A percentile compares a stretch with the other conserved stretches of the same genome.
phyloP scores from a whole-genome alignment of 164 flowering plant species.

The Protea cynaroides region DNA sequence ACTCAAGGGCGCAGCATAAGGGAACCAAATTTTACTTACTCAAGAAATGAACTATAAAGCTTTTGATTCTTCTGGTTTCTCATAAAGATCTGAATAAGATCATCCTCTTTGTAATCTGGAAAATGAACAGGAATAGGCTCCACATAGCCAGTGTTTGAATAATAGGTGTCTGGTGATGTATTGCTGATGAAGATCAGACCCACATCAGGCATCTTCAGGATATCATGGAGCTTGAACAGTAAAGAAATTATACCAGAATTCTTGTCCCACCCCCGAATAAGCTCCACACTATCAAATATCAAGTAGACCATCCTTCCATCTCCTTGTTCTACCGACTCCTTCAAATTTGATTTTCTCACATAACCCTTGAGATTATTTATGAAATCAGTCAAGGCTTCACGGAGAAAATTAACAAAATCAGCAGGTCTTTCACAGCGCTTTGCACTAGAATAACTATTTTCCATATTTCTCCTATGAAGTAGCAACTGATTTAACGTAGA shows the following conservation, averaged over 20 bases:
- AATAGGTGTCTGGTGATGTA: conserved; percentile 61
- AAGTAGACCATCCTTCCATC: conserved; percentile 73
- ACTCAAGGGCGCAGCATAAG: neutral
- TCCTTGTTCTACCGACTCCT: conserved; percentile 22
- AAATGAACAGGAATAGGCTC: conserved; percentile 69
- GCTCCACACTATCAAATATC: conserved; percentile 78
- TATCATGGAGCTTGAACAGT: conserved; percentile 53
- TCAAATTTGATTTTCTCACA: conserved; percentile 24
- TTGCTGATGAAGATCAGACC: conserved; percentile 76
- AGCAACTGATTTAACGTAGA: conserved; percentile 65
- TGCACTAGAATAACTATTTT: conserved; percentile 61
- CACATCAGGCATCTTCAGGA: conserved; percentile 75
- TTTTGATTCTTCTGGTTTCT: conserved; percentile 57
- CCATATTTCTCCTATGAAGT: conserved; percentile 48
- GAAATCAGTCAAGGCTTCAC: conserved; percentile 52
- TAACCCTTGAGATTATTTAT: conserved; percentile 33
- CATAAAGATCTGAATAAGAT: conserved; percentile 65
- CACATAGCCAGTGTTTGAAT: conserved; percentile 46
- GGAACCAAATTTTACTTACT: conserved; percentile 40
- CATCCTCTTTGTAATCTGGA: conserved; percentile 71
- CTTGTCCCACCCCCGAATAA: conserved; percentile 79
- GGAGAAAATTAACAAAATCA: conserved; percentile 69
- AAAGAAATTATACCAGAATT: conserved; percentile 50
- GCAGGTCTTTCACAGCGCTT: conserved; percentile 79
- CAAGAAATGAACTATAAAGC: conserved; percentile 77